Base-by-base conservation (phyloP, 208 protist species). In the Naegleria lovaniensis region DNA sequence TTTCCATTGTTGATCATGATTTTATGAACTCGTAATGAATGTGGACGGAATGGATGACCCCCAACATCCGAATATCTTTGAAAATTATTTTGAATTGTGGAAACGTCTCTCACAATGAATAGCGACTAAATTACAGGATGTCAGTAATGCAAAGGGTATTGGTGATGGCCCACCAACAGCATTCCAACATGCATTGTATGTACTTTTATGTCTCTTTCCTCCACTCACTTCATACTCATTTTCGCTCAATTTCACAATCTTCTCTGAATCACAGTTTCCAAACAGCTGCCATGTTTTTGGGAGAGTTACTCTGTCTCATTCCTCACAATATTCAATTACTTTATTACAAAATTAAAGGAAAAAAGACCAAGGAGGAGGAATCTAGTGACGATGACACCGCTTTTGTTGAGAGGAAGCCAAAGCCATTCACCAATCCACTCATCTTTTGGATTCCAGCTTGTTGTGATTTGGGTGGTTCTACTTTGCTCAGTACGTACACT, bases 231-330 rank as follows among this genome's bases (percentile, higher is more conserved):
- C 2, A 67, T 19, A 29, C 11, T 67, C 22, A 29, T 67, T 67
- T 29, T 67, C 22, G 19, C 55, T 22, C 3, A 67, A 22, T 67
- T 29, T 67, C 19, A 67, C 22, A 29, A 67, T 29, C 11, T 22
- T 67, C n/a, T 67, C 1, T 29, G 55, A 22, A 38, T 85, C 16
- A 85, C 29, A 85, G 83, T 85, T 94, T 94, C 40, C 95, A 97
- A 92, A 94, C 95, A 16, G 93, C 96, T 85, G 94, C 95, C 85
- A 97, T 97, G 96, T 97, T 97, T 92, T 93, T 92, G 55, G 92
- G 94, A 15, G 95, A 96, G 90, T 41, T 92, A n/a, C 83, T 92
- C 15, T 96, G 95, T 93, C 92, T 97, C 6, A 87, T 94, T 11
- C 90, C 95, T 0, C 95, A n/a, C 36, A 75, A n/a, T 91, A 16